Evolutionary conservation across 345 rosid species (phyloP), one percentile per base, ranked within the genome.

Genomic region (Mercurialis annua): DNA sequence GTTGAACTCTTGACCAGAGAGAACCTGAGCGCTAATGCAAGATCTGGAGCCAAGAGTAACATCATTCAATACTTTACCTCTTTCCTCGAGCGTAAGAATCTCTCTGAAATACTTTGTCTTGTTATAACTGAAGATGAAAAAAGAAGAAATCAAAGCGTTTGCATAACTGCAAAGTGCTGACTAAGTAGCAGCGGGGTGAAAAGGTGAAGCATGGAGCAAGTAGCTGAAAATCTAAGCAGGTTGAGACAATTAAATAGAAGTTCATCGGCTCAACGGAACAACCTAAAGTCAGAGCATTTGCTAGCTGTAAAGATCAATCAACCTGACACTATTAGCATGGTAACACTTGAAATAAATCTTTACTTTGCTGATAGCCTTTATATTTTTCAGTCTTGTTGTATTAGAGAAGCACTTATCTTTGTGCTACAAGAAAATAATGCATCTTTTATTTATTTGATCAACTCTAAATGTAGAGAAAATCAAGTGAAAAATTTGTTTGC

Each of bases 1-100:
- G 62, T 80, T 3, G 83, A 80, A n/a, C n/a, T n/a, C 30, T 44
- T 74, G 18, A 74, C 76, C 0, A 80, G 76, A 6, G 43, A 73
- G 63, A 72, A 68, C 23, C 77, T 76, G 40, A 49, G 44, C n/a
- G 56, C 73, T 8, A 58, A 6, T 0, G 16, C 3, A 7, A 21
- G 29, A 53, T 20, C 68, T 0, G 52, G 62, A 23, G 64, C 62
- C 17, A 67, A 40, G 44, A 40, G 44, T 40, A 40, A 47, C 70
- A 29, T 74, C 27, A 46, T 70, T 66, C 70, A 59, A 4, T 51
- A 73, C 47, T 78, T 78, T 59, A 2, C 67, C 14, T 70, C 69
- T 4, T 26, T 67, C 26, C 23, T 66, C 0, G 74, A 66, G 11
- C 11, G 52, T n/a, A 5, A 54, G 2, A 12, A 20, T 16, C 54